Base-by-base conservation (phyloP, 2,329 filamentous ascomycete species). In the Piedraia hortae region DNA sequence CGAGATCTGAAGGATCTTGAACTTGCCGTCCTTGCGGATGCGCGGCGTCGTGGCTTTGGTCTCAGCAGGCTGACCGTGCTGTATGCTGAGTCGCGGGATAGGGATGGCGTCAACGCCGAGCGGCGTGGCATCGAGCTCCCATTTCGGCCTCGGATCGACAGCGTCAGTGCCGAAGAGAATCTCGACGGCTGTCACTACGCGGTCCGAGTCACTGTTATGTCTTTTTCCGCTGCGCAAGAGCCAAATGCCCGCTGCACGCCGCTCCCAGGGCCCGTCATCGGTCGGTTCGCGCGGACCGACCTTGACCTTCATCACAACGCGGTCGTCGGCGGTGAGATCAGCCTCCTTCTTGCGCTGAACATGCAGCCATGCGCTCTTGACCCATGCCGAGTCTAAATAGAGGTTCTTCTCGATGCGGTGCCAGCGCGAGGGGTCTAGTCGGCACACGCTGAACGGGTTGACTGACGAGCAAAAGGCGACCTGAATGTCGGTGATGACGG, bases 1-100 rank as follows among this genome's bases (percentile, higher is more conserved):
- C n/a, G 78, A 72, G 24, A 89, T 55, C 47, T 97, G 85, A 59
- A 97, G 65, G 31, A 97, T 90, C 53, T 93, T 93, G 53, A 93
- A 93, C 35, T 71, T 77, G 14, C 82, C 85, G 41, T 85, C 77
- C 29, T 88, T 77, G 19, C 63, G 61, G 30, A 97, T 75, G 26
- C 73, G 63, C 6, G 70, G 73, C 17, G 63, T 52, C 1, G 73
- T 71, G 3, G 29, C 29, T 42, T 69, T 78, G 36, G 65, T 59
- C 16, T 56, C 44, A 31, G 67, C 61, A 7, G 16, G 10, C 11
- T 53, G 50, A 2, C 85, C 82, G 34, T 73, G 62, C 22, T 75
- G 63, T 21, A 91, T 56, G 12, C 65, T 88, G 25, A 97, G 44
- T 28, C 80, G 67, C 11, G 74, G 64, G 31, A 70, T 65, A 12